Conservation (phyloP, 192 early-diverging fungal genomes). For the Coemansia sp. region DNA sequence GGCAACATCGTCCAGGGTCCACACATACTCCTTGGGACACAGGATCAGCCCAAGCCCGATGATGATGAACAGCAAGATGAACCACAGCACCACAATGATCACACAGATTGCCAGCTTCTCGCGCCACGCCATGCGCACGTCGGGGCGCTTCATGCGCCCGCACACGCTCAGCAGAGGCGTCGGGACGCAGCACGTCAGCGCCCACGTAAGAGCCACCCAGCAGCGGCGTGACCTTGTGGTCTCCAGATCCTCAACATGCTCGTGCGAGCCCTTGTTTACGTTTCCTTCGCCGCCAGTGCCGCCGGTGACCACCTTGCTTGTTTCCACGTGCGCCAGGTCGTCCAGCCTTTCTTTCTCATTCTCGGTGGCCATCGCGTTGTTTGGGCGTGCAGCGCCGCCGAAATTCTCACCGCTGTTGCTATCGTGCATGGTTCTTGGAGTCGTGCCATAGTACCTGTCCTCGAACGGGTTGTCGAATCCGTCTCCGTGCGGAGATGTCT, state of each 20-base stretch:
- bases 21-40: constrained; percentile 68
- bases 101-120: constrained; percentile 87
- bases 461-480: constrained; percentile 32
- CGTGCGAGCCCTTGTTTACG: constrained; percentile 32
- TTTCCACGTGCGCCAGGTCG: constrained; percentile 19
- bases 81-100: constrained; percentile 79
- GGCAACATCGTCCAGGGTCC: constrained; percentile 57
- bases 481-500: constrained; percentile 2
- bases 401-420: constrained; percentile 6
- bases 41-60: constrained; percentile 78
- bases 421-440: constrained; percentile 5
- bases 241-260: constrained; percentile 36
- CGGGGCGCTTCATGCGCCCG: constrained; percentile 75
- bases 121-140: constrained; percentile 94
- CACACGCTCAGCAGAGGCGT: constrained; percentile 26
- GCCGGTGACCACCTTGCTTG: constrained; percentile 8
- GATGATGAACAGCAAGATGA: constrained; percentile 80
- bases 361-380: not conserved
- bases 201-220: constrained; percentile 36
- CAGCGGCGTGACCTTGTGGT: constrained; percentile 30
- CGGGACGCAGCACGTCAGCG: constrained; percentile 39
- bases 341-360: constrained; percentile 28
- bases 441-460: constrained; percentile 24
- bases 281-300: constrained; percentile 50
- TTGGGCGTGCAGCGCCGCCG: not conserved